These are phyloP conservation scores for Mycosarcoma mackinlayi DNA, from an alignment of 1,284 basidiomycete genomes.

Conservation along the genomic window DNA sequence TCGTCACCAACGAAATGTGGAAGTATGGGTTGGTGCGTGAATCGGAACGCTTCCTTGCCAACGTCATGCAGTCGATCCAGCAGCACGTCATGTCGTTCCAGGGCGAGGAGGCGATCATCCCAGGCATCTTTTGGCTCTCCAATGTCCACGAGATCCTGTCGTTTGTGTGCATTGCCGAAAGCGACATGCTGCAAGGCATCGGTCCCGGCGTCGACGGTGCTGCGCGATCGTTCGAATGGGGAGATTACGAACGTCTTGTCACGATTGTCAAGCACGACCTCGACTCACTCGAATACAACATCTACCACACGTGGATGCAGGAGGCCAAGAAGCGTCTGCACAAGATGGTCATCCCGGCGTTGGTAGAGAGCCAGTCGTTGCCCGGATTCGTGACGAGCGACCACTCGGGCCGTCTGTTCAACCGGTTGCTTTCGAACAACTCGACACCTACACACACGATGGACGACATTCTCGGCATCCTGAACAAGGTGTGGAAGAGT, in stretches of 20 bases:
- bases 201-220: slow-evolving; percentile 90
- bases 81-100: slow-evolving; percentile 93
- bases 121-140: slow-evolving; percentile 98
- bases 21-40: slow-evolving; percentile 97
- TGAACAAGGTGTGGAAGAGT: slow-evolving; percentile 99
- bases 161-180: slow-evolving; percentile 97
- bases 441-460: slow-evolving; percentile 91
- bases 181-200: slow-evolving; percentile 97
- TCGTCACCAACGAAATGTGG: slow-evolving; percentile 99
- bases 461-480: slow-evolving; percentile 96
- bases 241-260: slow-evolving; percentile 94
- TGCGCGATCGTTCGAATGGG: slow-evolving; percentile 93
- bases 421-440: slow-evolving; percentile 82
- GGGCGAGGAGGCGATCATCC: slow-evolving; percentile 93
- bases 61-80: slow-evolving; percentile 98
- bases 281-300: slow-evolving; percentile 98
- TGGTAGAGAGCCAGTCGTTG: slow-evolving; percentile 96
- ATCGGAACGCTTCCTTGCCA: slow-evolving; percentile 96
- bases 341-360: slow-evolving; percentile 98
- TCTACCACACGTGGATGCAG: slow-evolving; percentile 99
- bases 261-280: slow-evolving; percentile 98
- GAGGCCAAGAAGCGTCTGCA: slow-evolving; percentile 96
- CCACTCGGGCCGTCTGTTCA: slow-evolving; percentile 90
- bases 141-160: slow-evolving; percentile 99
- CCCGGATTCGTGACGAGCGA: slow-evolving; percentile 98